Conservation (phyloP, 2,329 filamentous ascomycete genomes). For the Aspergillus puulaauensis region DNA sequence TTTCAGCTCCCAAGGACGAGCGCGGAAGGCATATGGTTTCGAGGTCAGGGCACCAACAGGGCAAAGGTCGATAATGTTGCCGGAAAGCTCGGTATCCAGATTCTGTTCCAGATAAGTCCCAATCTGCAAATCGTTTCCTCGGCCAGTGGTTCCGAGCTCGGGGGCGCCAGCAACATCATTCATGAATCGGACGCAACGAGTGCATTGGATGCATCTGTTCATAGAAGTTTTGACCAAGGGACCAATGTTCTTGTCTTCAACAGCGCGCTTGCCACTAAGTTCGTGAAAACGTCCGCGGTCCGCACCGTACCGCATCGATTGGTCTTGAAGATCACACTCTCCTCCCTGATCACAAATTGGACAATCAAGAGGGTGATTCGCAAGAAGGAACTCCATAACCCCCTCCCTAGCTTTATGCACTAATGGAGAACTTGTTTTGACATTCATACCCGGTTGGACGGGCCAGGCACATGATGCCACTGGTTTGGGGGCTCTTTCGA, state of each 20-base stretch:
- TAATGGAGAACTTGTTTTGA: slow-evolving; percentile 95
- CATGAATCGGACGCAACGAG: slow-evolving; percentile 93
- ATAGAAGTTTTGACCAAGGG: slow-evolving; percentile 98
- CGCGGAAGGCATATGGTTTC: slow-evolving; percentile 96
- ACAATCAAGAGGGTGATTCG: slow-evolving; percentile 95
- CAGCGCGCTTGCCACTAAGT: slow-evolving; percentile 89
- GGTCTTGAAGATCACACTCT: slow-evolving; percentile 98
- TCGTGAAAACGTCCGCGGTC: slow-evolving; percentile 98
- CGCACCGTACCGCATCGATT: slow-evolving; percentile 97
- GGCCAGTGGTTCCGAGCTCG: slow-evolving; percentile 88
- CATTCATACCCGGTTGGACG: slow-evolving; percentile 96
- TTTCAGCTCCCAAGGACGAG: slow-evolving; percentile 94
- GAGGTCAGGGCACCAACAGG: slow-evolving; percentile 94
- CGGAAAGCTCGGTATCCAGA: slow-evolving; percentile 90
- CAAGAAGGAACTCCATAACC: slow-evolving; percentile 97
- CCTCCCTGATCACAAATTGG: slow-evolving; percentile 98
- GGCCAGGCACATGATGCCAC: slow-evolving; percentile 99
- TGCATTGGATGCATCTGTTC: slow-evolving; percentile 99
- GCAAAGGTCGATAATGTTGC: slow-evolving; percentile 97
- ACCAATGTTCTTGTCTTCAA: slow-evolving; percentile 99
- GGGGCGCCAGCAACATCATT: slow-evolving; percentile 96
- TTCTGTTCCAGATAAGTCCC: slow-evolving; percentile 96
- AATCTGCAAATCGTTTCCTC: slow-evolving; percentile 97
- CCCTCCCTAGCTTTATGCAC: slow-evolving; percentile 98
- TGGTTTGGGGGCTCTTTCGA: slow-evolving; percentile 93